phyloP scores from a whole-genome alignment of 768 basidiomycete species.

The Russula sp. region DNA sequence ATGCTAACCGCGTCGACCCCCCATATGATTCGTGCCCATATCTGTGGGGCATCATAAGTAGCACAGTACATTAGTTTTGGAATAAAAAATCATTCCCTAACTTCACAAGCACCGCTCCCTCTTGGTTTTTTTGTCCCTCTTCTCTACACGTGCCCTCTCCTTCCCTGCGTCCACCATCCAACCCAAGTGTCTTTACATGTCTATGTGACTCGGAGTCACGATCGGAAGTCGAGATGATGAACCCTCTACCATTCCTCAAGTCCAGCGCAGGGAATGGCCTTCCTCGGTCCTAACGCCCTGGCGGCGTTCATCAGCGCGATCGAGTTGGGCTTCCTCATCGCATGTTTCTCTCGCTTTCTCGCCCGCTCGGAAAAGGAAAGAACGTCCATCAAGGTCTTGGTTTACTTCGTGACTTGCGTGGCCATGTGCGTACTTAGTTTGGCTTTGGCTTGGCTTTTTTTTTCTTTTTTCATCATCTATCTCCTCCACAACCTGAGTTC shows the following conservation, averaged over 20 bases:
- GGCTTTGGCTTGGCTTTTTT: too few relatives aligned
- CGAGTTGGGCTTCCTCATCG: slow-evolving; percentile 25
- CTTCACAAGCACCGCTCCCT: too few relatives aligned
- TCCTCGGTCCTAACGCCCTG: slow-evolving; percentile 23
- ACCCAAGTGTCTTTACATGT: not conserved
- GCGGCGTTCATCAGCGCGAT: slow-evolving; percentile 22
- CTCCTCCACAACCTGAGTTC: not conserved
- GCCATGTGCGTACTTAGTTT: slow-evolving; percentile 23
- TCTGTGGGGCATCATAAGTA: too few relatives aligned
- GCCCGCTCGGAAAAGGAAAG: slow-evolving; percentile 20
- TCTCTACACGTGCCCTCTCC: too few relatives aligned
- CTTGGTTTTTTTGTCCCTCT: too few relatives aligned
- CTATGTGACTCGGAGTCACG: too few relatives aligned
- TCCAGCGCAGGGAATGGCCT: not conserved
- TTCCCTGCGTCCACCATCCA: not conserved
- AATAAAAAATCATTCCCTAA: too few relatives aligned
- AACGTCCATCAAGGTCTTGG: slow-evolving; percentile 18
- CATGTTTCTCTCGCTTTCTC: slow-evolving; percentile 24
- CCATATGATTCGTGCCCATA: too few relatives aligned
- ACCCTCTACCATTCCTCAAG: not conserved
- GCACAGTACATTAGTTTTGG: too few relatives aligned
- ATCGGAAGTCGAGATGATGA: not conserved
- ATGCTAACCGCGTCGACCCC: too few relatives aligned
- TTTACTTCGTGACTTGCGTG: slow-evolving; percentile 23
- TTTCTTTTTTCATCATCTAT: too few relatives aligned